Percentiles rank a stretch among this genome's conserved stretches.
phyloP scores from a whole-genome alignment of 164 flowering plant genomes.

The Amborella trichopoda region DNA sequence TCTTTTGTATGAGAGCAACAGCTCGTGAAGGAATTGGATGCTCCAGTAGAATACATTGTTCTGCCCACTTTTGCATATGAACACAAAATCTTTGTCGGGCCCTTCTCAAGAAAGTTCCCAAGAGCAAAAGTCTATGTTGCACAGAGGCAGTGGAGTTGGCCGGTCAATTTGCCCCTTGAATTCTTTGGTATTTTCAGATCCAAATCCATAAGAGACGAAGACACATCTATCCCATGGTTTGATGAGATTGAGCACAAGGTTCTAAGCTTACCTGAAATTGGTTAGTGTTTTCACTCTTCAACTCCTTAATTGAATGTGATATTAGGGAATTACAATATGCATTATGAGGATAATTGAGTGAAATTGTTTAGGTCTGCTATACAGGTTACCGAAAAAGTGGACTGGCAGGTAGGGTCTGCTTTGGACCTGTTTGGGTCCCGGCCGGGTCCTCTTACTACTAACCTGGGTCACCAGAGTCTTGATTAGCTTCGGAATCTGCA shows the following conservation, averaged over 20 bases:
- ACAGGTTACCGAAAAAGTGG: too few relatives aligned
- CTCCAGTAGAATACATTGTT: constrained; percentile 85
- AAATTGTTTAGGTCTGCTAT: too few relatives aligned
- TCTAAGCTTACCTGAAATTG: constrained; percentile 95
- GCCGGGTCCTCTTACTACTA: too few relatives aligned
- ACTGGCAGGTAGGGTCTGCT: too few relatives aligned
- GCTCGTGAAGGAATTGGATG: constrained; percentile 84
- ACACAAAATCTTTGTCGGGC: constrained; percentile 96
- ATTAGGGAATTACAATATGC: too few relatives aligned
- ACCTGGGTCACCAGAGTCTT: too few relatives aligned
- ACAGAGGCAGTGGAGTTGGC: constrained; percentile 99
- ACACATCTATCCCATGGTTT: constrained; percentile 72
- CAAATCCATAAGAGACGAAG: constrained; percentile 65
- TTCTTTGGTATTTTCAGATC: constrained; percentile 90
- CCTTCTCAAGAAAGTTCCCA: constrained; percentile 94
- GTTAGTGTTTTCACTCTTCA: too few relatives aligned
- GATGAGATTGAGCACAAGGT: constrained; percentile 90
- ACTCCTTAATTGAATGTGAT: too few relatives aligned
- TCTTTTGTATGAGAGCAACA: constrained; percentile 12
- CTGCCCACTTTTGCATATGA: constrained; percentile 98
- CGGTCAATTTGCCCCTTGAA: constrained; percentile 84
- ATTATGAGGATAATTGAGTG: too few relatives aligned
- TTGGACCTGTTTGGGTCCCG: too few relatives aligned
- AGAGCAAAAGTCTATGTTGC: constrained; percentile 92
- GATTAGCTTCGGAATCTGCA: too few relatives aligned